These are phyloP conservation scores for Termitomyces sp. DNA, from an alignment of 768 basidiomycete genomes.

Conservation along the genomic window DNA sequence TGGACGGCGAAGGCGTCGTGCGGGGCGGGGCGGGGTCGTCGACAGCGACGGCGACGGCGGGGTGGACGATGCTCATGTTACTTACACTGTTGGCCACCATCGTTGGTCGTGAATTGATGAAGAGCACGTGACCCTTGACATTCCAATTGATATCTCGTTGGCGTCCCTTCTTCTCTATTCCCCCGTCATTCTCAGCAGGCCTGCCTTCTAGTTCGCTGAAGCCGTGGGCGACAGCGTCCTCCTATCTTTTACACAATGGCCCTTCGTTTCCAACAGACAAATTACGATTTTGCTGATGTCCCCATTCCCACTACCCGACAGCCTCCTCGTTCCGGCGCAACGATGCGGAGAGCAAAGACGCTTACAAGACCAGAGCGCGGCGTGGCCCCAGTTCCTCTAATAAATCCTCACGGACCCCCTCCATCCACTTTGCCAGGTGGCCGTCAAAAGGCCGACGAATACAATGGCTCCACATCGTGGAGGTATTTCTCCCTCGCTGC, in stretches of 20 bases:
- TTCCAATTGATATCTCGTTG: slow-evolving; percentile 9
- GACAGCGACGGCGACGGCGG: background rate
- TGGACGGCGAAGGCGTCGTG: background rate
- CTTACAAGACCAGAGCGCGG: slow-evolving; percentile 93
- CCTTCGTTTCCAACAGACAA: slow-evolving; percentile 47
- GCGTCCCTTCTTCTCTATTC: slow-evolving; percentile 6
- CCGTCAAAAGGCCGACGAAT: slow-evolving; percentile 25
- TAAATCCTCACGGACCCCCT: slow-evolving; percentile 66
- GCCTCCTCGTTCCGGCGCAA: slow-evolving; percentile 47
- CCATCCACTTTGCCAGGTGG: slow-evolving; percentile 26
- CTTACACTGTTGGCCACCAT: background rate
- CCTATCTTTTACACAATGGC: slow-evolving; percentile 34
- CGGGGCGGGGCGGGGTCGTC: background rate
- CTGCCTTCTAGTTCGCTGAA: slow-evolving; percentile 18
- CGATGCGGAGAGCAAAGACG: slow-evolving; percentile 88
- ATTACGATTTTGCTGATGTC: slow-evolving; percentile 53
- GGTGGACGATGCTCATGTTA: slow-evolving; percentile 7
- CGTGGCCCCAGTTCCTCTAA: slow-evolving; percentile 91
- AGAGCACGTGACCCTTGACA: background rate
- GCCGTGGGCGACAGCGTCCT: slow-evolving; percentile 10
- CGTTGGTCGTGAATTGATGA: background rate
- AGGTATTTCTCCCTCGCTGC: slow-evolving; percentile 69
- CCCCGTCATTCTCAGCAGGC: slow-evolving; percentile 14
- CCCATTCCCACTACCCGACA: slow-evolving; percentile 63
- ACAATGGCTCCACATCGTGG: slow-evolving; percentile 63